phyloP scores from a whole-genome alignment of 2,329 filamentous ascomycete genomes.

The Alternaria triticimaculans region DNA sequence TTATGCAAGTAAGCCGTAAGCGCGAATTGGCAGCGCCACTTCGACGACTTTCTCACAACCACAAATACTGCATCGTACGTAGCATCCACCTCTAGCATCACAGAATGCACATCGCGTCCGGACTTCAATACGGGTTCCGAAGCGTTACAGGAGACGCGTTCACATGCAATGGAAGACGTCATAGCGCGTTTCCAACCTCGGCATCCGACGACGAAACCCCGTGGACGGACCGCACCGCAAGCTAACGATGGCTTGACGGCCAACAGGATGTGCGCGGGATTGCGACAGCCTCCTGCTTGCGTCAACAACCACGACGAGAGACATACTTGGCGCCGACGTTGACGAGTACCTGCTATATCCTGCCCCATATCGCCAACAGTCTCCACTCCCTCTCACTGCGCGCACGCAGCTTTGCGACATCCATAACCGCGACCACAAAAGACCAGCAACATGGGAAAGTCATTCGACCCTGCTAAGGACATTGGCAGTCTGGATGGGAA shows the following conservation, averaged over 20 bases:
- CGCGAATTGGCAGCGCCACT: not conserved
- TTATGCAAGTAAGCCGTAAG: not conserved
- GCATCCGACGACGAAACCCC: not conserved
- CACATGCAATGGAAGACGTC: not conserved
- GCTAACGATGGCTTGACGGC: not conserved
- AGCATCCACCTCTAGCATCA: not conserved
- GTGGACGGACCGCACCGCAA: constrained; percentile 1
- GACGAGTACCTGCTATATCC: not conserved
- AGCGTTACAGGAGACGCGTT: not conserved
- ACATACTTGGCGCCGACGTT: not conserved
- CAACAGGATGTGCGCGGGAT: not conserved
- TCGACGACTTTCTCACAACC: not conserved
- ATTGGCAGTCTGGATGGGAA: constrained; percentile 39
- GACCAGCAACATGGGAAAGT: constrained; percentile 23
- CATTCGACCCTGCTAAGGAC: constrained; percentile 36
- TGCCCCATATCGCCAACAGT: constrained; percentile 7
- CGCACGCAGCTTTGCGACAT: constrained; percentile 14
- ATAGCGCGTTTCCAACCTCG: not conserved
- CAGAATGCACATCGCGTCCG: not conserved
- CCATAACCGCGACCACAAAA: constrained; percentile 2
- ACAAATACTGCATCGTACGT: not conserved
- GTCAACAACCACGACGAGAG: not conserved
- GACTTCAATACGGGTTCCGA: too few relatives aligned
- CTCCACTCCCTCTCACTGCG: constrained; percentile 1
- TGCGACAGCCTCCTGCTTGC: not conserved